Percentiles rank a stretch among this genome's conserved stretches.
Evolutionary conservation across 768 basidiomycete species (phyloP).

Genomic region (Serendipita vermifera): DNA sequence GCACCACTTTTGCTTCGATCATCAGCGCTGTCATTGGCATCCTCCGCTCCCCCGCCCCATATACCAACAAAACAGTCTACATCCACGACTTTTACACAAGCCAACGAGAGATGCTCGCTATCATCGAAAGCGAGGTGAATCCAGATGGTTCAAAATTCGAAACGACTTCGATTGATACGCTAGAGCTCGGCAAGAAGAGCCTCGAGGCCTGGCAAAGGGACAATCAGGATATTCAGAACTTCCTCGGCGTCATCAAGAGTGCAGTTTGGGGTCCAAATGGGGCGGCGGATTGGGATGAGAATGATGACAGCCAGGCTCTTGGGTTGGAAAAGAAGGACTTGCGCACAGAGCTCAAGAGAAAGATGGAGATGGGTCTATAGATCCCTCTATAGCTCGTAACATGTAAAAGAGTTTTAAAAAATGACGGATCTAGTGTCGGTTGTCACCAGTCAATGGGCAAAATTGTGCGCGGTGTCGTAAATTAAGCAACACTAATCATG

Average conservation of each 20-base stretch:
- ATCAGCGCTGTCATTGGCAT: background rate
- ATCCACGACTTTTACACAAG: constrained; percentile 3
- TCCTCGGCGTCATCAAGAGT: background rate
- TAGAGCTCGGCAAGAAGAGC: background rate
- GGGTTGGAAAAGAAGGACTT: background rate
- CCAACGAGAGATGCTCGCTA: background rate
- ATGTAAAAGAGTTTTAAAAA: too few relatives aligned
- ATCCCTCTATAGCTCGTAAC: too few relatives aligned
- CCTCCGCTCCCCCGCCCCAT: background rate
- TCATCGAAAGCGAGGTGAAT: background rate
- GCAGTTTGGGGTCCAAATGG: background rate
- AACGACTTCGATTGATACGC: background rate
- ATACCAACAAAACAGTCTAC: background rate
- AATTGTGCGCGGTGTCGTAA: too few relatives aligned
- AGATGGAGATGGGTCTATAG: too few relatives aligned
- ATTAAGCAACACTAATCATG: too few relatives aligned
- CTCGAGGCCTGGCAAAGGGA: background rate
- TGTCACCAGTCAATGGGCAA: too few relatives aligned
- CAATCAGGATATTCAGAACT: background rate
- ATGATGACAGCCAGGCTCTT: background rate
- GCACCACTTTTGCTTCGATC: background rate
- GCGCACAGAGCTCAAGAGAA: too few relatives aligned
- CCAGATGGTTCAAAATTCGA: background rate
- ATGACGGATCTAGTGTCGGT: too few relatives aligned
- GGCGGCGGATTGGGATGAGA: background rate